These are phyloP conservation scores for Capsicum baccatum DNA, from an alignment of 257 asterid genomes.

Conservation along the genomic window DNA sequence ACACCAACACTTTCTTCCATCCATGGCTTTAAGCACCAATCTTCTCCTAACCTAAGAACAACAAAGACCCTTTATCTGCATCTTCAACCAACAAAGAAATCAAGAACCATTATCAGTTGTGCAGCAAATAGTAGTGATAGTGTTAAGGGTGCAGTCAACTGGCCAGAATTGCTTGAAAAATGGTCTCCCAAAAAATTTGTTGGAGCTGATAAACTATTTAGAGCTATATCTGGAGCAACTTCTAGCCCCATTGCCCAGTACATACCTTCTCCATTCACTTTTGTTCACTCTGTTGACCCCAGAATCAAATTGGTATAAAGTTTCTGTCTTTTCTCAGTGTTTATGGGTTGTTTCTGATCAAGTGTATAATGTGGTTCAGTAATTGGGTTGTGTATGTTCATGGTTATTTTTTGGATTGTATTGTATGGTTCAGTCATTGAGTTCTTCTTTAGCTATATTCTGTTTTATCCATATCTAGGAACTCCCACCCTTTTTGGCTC, in stretches of 20 bases:
- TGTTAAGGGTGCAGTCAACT: constrained; percentile 49
- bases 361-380: background rate
- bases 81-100: constrained; percentile 29
- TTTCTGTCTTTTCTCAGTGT: background rate
- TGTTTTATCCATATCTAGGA: too few relatives aligned
- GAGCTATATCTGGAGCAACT: constrained; percentile 88
- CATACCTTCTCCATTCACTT: constrained; percentile 92
- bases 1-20: constrained; percentile 30
- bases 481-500: too few relatives aligned
- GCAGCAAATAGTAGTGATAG: constrained; percentile 41
- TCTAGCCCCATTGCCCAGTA: constrained; percentile 97
- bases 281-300: constrained; percentile 91
- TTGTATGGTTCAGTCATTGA: background rate
- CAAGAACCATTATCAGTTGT: constrained; percentile 42
- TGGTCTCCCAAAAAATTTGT: constrained; percentile 73
- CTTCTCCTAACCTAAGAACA: constrained; percentile 31
- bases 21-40: constrained; percentile 27
- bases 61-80: constrained; percentile 24
- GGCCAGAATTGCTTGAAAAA: constrained; percentile 58
- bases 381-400: background rate
- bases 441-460: background rate
- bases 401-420: constrained; percentile 7
- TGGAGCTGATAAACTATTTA: constrained; percentile 83
- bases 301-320: constrained; percentile 80
- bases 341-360: constrained; percentile 13